Percentiles rank a stretch among this genome's conserved stretches.
These are phyloP conservation scores for Pterocarpus macrocarpus DNA, from an alignment of 306 rosid genomes.

Conservation along the genomic window DNA sequence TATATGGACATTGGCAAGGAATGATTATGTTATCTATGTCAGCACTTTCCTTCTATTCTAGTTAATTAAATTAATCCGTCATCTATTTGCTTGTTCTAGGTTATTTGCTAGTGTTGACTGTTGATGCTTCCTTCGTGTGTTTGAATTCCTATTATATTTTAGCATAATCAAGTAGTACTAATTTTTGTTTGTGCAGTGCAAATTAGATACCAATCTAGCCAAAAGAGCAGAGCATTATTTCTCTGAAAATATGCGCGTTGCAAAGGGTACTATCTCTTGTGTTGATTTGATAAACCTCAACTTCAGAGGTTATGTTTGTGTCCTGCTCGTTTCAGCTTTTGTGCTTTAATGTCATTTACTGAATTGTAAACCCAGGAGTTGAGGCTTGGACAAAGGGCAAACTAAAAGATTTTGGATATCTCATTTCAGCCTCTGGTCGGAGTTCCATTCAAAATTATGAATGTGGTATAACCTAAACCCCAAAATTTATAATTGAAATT, in stretches of 20 bases:
- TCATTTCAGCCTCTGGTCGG: conserved; percentile 84
- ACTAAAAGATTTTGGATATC: conserved; percentile 79
- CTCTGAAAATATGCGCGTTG: conserved; percentile 87
- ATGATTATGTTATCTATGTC: background rate
- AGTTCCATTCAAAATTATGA: conserved; percentile 94
- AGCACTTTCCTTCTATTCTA: conserved; percentile 15
- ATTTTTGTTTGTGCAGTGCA: conserved; percentile 56
- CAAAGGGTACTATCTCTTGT: conserved; percentile 62
- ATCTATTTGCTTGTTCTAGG: conserved; percentile 28
- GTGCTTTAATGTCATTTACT: conserved; percentile 34
- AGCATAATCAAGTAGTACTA: conserved; percentile 17
- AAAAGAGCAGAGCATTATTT: conserved; percentile 94
- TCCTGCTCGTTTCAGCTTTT: conserved; percentile 18
- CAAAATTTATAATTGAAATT: conserved; percentile 10
- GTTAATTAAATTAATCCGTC: conserved; percentile 14
- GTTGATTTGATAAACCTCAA: conserved; percentile 30
- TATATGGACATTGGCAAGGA: background rate
- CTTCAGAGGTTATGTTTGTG: conserved; percentile 18
- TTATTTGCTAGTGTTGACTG: conserved; percentile 30
- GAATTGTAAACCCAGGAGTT: conserved; percentile 66
- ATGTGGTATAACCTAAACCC: conserved; percentile 70
- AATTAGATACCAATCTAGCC: conserved; percentile 67
- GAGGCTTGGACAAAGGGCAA: conserved; percentile 87
- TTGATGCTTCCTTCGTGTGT: conserved; percentile 29
- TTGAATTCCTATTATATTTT: conserved; percentile 40